A percentile compares a stretch with the other conserved stretches of the same genome.
Evolutionary conservation across 305 asterid species (phyloP).

Genomic region (Coffea humblotiana): DNA sequence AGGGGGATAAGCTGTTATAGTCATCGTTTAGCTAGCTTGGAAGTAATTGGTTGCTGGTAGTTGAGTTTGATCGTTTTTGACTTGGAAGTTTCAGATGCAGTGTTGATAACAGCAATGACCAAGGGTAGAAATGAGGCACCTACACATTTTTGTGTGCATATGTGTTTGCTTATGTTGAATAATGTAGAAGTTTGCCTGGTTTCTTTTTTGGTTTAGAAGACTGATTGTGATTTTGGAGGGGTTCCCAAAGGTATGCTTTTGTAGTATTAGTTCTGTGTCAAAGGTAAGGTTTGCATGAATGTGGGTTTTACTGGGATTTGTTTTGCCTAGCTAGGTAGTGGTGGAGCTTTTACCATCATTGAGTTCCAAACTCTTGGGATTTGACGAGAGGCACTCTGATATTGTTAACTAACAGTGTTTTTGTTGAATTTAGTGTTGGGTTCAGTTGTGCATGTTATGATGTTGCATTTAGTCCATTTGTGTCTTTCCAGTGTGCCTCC

Average conservation of each 20-base stretch:
- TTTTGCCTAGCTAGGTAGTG: not conserved
- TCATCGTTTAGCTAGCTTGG: not conserved
- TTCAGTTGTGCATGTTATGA: not conserved
- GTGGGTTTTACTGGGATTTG: not conserved
- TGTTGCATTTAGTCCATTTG: constrained; percentile 14
- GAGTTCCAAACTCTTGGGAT: not conserved
- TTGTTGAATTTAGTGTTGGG: not conserved
- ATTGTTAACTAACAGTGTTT: not conserved
- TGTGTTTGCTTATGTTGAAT: not conserved
- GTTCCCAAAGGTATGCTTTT: not conserved
- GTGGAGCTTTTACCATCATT: not conserved
- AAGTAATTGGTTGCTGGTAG: not conserved
- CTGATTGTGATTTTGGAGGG: not conserved
- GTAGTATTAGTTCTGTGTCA: not conserved
- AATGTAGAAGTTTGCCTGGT: not conserved
- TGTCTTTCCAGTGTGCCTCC: not conserved
- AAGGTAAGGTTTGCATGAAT: not conserved
- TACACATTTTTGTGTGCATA: not conserved
- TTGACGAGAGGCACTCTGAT: constrained; percentile 6
- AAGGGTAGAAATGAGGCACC: not conserved
- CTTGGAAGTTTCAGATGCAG: not conserved
- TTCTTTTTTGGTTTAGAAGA: constrained; percentile 3
- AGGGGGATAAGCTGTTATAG: not conserved
- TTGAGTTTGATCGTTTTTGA: not conserved
- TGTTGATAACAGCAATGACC: not conserved